These are phyloP conservation scores for Coleophoma eucalyptorum DNA, from an alignment of 2,329 filamentous ascomycete species.

Conservation along the genomic window DNA sequence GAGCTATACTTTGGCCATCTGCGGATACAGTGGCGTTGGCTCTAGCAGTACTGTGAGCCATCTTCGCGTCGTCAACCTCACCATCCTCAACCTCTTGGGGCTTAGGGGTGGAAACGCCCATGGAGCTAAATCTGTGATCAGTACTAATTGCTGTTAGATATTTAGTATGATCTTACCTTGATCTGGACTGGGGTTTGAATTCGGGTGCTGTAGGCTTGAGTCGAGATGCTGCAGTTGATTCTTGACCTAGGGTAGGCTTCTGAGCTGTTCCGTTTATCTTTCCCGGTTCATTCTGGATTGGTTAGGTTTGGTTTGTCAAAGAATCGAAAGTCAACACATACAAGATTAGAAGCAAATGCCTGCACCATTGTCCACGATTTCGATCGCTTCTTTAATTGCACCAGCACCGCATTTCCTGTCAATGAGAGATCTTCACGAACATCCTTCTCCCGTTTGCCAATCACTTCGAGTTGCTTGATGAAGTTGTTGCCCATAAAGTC, in stretches of 20 bases:
- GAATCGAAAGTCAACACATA: constrained; percentile 32
- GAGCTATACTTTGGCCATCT: not conserved
- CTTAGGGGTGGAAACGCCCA: constrained; percentile 27
- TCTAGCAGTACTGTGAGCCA: constrained; percentile 1
- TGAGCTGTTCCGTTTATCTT: constrained; percentile 9
- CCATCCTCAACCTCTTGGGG: constrained; percentile 62
- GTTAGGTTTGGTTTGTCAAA: constrained; percentile 22
- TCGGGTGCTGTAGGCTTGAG: constrained; percentile 58
- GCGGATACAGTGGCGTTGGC: constrained; percentile 1
- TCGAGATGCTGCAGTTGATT: constrained; percentile 4
- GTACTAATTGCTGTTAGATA: not conserved
- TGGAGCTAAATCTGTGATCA: constrained; percentile 29
- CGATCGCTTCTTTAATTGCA: constrained; percentile 63
- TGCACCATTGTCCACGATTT: constrained; percentile 71
- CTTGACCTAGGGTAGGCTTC: not conserved
- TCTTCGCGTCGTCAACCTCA: constrained; percentile 62
- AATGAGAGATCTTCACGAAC: constrained; percentile 72
- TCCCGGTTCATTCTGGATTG: constrained; percentile 11
- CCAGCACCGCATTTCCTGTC: constrained; percentile 67
- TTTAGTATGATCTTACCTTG: constrained; percentile 20
- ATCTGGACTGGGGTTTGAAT: constrained; percentile 52
- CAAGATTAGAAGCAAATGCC: constrained; percentile 64
- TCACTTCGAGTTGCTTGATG: constrained; percentile 59
- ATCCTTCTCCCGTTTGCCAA: constrained; percentile 59
- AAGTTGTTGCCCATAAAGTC: constrained; percentile 79